Conservation (phyloP, 1,284 basidiomycete genomes). For the Exobasidium cylindrosporum region DNA sequence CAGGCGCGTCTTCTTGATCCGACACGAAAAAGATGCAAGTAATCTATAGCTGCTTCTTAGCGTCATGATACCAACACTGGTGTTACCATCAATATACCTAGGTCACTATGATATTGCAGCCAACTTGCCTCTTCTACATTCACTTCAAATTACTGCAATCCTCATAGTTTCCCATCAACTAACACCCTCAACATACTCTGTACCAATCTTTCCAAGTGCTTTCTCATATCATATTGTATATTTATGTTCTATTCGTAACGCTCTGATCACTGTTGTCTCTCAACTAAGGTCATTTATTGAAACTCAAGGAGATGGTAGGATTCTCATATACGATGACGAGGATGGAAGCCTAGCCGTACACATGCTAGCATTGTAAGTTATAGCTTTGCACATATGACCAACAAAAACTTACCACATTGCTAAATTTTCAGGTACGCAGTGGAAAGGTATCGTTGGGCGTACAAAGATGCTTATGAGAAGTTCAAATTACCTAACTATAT, state of each 20-base stretch:
- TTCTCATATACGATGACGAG: constrained; percentile 16
- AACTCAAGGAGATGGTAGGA: constrained; percentile 4
- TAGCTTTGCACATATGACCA: background rate
- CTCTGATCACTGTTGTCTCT: too few relatives aligned
- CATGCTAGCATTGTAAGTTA: constrained; percentile 16
- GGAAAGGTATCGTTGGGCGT: constrained; percentile 2
- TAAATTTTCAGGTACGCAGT: constrained; percentile 12
- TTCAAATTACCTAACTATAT: too few relatives aligned
- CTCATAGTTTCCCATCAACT: background rate
- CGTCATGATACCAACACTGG: background rate
- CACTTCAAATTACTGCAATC: constrained; percentile 5
- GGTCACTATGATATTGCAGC: background rate
- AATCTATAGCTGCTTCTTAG: too few relatives aligned
- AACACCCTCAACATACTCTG: constrained; percentile 7
- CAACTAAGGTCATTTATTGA: too few relatives aligned
- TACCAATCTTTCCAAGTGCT: constrained; percentile 11
- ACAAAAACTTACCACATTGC: background rate
- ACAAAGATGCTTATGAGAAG: constrained; percentile 15
- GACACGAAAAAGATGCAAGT: too few relatives aligned
- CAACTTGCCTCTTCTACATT: constrained; percentile 5
- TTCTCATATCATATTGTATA: constrained; percentile 11
- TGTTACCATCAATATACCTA: constrained; percentile 10
- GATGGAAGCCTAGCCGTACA: constrained; percentile 17
- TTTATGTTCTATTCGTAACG: constrained; percentile 21
- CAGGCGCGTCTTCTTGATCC: too few relatives aligned